phyloP scores from a whole-genome alignment of 192 early-diverging fungal genomes.

The Geranomyces michiganensis region DNA sequence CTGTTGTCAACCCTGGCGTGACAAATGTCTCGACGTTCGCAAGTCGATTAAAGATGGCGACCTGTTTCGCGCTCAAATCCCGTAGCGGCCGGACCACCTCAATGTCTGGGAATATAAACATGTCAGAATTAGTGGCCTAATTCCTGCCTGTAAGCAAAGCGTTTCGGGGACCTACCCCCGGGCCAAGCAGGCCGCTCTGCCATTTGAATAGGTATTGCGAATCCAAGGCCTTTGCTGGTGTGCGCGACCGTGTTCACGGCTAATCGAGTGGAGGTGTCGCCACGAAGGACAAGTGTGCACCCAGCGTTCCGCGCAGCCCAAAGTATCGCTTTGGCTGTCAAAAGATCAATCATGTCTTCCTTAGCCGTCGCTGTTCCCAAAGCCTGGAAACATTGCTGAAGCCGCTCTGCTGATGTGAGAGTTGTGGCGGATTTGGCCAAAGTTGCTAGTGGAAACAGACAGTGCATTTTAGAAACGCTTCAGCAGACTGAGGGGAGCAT shows the following conservation, averaged over 20 bases:
- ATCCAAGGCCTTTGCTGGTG: conserved; percentile 87
- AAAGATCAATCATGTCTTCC: conserved; percentile 68
- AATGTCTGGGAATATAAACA: conserved; percentile 39
- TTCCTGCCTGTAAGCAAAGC: conserved; percentile 17
- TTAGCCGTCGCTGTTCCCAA: conserved; percentile 66
- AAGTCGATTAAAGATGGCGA: conserved; percentile 70
- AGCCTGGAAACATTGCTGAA: conserved; percentile 55
- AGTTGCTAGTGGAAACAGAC: too few species aligned
- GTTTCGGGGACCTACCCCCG: conserved; percentile 34
- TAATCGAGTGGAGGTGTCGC: conserved; percentile 77
- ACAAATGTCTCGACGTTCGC: conserved; percentile 41
- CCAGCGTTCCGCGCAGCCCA: conserved; percentile 53
- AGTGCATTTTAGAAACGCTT: too few species aligned
- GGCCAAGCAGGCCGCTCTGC: conserved; percentile 60
- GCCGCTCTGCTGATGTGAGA: conserved; percentile 37
- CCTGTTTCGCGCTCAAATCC: conserved; percentile 78
- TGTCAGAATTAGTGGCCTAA: too few species aligned
- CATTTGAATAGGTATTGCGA: conserved; percentile 76
- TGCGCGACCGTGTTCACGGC: conserved; percentile 75
- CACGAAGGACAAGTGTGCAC: conserved; percentile 70
- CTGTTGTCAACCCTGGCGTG: conserved; percentile 60
- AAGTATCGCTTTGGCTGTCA: conserved; percentile 64
- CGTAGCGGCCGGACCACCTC: conserved; percentile 75
- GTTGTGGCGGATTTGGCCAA: not conserved
- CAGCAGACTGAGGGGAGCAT: too few species aligned